Evolutionary conservation across 805 yeast species (phyloP), one percentile per base, ranked within the genome.

Genomic region (Cyberlindnera amylophila): DNA sequence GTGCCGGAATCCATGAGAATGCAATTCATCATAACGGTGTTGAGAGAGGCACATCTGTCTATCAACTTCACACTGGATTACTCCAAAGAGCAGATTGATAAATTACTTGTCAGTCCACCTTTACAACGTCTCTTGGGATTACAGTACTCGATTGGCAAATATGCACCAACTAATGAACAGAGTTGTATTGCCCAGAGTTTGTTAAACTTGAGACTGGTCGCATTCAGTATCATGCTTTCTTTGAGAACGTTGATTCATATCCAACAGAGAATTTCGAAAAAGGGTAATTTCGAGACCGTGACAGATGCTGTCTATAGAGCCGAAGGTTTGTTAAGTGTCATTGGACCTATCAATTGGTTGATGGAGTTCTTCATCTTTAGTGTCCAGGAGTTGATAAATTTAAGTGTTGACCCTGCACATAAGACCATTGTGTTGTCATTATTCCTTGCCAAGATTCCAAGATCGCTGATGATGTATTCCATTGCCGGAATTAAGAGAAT

Each of bases 321-420:
- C 29, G 89, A 83, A 52, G 70, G 79, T 47, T 70, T 84, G 4
- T 67, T 81, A 52, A 71, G 79, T 14, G 67, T 81, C 10, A 62
- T 86, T n/a, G 97, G 97, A 0, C 77, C 84, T 31, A 78, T 85
- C 8, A 77, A 87, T 53, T 91, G 97, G 96, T 75, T 86, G 51
- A 74, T 87, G 26, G 96, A 89, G 58, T 77, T 87, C 46, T 70
- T 87, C 41, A 77, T 82, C 1, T 79, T 77, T 48, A 59, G 86
- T 32, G 77, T 81, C 41, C 95, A 90, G 60, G 96, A 91, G 50
- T 62, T 84, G 27, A 56, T 82, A 18, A 74, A 80, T 27, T 53
- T 81, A 41, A 15, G 55, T 42, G 38, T 58, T 1, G 39, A 51
- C 19, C 15, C 41, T 4, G 28, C 26, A 3, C 50, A 52, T 41